Conservation (phyloP, 768 basidiomycete species). For the Boletus fagicola region DNA sequence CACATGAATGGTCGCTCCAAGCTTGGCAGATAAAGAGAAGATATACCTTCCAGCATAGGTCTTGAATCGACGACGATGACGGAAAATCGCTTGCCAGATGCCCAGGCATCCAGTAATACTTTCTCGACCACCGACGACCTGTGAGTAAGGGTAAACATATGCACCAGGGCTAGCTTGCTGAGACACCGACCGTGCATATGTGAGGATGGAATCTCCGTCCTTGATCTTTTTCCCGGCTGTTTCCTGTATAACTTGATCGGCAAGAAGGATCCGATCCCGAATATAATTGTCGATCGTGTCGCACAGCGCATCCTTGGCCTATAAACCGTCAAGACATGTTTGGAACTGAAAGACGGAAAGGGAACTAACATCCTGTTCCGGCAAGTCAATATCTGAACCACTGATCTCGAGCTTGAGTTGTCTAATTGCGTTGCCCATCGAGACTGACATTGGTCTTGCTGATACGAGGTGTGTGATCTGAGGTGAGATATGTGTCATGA, state of each 20-base stretch:
- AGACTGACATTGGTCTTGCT: conserved; percentile 86
- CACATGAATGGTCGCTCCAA: conserved; percentile 1
- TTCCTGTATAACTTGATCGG: conserved; percentile 90
- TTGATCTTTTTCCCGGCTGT: conserved; percentile 91
- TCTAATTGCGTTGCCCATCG: conserved; percentile 93
- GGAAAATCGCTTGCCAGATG: conserved; percentile 74
- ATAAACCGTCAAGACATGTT: conserved; percentile 5
- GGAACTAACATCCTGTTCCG: conserved; percentile 83
- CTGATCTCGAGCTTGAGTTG: conserved; percentile 96
- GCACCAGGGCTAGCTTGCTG: neutral
- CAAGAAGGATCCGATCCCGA: conserved; percentile 88
- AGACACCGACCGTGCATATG: conserved; percentile 76
- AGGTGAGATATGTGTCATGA: conserved; percentile 88
- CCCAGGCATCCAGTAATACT: conserved; percentile 74
- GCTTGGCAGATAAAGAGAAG: neutral
- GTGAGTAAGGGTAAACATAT: conserved; percentile 2
- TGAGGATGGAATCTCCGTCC: conserved; percentile 88
- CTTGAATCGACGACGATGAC: conserved; percentile 95
- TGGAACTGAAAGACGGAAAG: neutral
- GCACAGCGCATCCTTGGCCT: conserved; percentile 88
- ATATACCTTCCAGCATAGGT: conserved; percentile 83
- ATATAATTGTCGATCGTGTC: conserved; percentile 90
- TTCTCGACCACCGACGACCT: conserved; percentile 96
- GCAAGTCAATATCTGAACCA: conserved; percentile 85
- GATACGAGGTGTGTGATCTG: conserved; percentile 90